Evolutionary conservation across 805 yeast species (phyloP).

Genomic region (Sugiyamaella americana): DNA sequence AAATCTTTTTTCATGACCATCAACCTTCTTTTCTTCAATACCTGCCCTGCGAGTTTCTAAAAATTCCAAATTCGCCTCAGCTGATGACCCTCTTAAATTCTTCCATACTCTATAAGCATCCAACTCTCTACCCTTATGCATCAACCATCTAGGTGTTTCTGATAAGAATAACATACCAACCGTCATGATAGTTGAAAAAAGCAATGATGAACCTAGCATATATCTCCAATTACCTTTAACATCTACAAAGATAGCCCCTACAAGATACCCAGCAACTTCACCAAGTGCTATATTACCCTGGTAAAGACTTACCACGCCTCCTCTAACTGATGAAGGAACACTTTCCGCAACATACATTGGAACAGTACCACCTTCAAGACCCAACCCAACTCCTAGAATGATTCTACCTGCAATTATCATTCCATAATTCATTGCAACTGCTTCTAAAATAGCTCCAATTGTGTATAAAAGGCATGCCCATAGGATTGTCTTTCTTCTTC

Average conservation of each 20-base stretch:
- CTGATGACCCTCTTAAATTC: conserved; percentile 30
- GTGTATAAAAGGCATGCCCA: conserved; percentile 56
- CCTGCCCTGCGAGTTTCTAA: conserved; percentile 45
- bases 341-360: conserved; percentile 58
- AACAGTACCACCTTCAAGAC: conserved; percentile 61
- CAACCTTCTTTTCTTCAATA: conserved; percentile 22
- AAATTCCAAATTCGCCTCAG: conserved; percentile 36
- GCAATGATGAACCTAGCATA: conserved; percentile 58
- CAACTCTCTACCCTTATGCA: conserved; percentile 45
- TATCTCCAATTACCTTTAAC: conserved; percentile 58
- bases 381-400: conserved; percentile 57
- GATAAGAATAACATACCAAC: conserved; percentile 36
- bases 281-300: conserved; percentile 63
- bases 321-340: conserved; percentile 53
- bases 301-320: conserved; percentile 55
- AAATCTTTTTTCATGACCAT: conserved; percentile 33
- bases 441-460: conserved; percentile 54
- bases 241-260: conserved; percentile 54
- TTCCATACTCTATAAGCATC: conserved; percentile 39
- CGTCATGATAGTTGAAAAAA: conserved; percentile 49
- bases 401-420: conserved; percentile 58
- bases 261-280: conserved; percentile 58
- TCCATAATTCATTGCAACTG: conserved; percentile 40
- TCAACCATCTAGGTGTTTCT: conserved; percentile 43
- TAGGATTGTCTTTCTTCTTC: conserved; percentile 50